A percentile compares a stretch with the other conserved stretches of the same genome.
Evolutionary conservation across 2,329 filamentous ascomycete species (phyloP).

Genomic region (Periconia sp.): DNA sequence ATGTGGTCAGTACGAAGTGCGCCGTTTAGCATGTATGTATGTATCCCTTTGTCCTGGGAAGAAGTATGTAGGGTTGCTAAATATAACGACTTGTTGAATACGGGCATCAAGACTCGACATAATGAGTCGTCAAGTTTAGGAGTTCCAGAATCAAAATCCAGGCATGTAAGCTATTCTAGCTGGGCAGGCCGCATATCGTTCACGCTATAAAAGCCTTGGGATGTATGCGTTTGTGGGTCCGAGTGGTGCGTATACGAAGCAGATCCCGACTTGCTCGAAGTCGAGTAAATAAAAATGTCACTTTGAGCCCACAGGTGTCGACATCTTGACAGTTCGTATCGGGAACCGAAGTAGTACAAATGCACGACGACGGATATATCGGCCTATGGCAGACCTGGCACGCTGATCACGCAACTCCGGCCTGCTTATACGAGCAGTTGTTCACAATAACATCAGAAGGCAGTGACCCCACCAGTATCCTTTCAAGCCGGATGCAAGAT

Average conservation of each 20-base stretch:
- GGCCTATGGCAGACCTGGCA: background rate
- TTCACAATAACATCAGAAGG: background rate
- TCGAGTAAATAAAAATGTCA: background rate
- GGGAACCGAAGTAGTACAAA: background rate
- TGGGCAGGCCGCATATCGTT: background rate
- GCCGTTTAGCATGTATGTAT: background rate
- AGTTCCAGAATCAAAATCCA: background rate
- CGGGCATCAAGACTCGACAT: background rate
- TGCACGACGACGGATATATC: background rate
- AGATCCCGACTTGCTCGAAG: no score
- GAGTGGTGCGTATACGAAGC: background rate
- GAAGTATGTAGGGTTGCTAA: background rate
- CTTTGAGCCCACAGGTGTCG: background rate
- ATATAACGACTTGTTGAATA: background rate
- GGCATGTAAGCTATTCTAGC: background rate
- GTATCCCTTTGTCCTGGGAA: background rate
- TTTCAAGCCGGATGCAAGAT: background rate
- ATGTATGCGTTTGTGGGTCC: background rate
- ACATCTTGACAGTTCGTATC: background rate
- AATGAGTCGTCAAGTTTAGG: background rate
- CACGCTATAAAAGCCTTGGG: background rate
- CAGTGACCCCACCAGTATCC: background rate
- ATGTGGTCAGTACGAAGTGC: conserved; percentile 5
- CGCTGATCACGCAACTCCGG: background rate
- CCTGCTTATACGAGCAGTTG: background rate